Conservation (phyloP, 495 filamentous ascomycete species). For the Neurospora sp. region DNA sequence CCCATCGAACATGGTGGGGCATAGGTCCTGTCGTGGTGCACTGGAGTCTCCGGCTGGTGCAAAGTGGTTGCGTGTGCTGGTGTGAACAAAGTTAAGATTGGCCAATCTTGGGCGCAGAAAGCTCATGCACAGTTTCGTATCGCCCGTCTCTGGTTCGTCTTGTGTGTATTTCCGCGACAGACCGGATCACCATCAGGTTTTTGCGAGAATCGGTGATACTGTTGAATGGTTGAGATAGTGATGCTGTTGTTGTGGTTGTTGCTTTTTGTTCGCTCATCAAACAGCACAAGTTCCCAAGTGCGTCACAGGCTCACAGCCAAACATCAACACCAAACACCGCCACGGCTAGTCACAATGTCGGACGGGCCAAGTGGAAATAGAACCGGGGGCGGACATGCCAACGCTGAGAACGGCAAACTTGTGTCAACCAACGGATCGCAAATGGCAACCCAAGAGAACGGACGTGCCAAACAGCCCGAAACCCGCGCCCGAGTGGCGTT, state of each 20-base stretch:
- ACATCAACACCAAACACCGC: neutral
- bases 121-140: neutral
- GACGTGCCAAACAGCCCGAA: neutral
- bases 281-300: neutral
- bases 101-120: neutral
- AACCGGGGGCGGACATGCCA: neutral
- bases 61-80: neutral
- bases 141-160: neutral
- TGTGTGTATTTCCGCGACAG: neutral
- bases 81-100: neutral
- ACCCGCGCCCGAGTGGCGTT: neutral
- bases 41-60: neutral
- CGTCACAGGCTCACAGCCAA: neutral
- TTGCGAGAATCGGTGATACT: neutral
- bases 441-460: neutral
- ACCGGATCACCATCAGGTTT: neutral
- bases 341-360: neutral
- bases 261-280: neutral
- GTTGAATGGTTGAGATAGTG: neutral
- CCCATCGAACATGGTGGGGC: neutral
- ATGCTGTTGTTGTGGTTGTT: neutral
- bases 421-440: neutral
- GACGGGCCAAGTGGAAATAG: neutral
- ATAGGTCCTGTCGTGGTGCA: neutral
- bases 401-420: neutral